phyloP scores from a whole-genome alignment of 2,329 filamentous ascomycete genomes.

The Diplocarpon mali region DNA sequence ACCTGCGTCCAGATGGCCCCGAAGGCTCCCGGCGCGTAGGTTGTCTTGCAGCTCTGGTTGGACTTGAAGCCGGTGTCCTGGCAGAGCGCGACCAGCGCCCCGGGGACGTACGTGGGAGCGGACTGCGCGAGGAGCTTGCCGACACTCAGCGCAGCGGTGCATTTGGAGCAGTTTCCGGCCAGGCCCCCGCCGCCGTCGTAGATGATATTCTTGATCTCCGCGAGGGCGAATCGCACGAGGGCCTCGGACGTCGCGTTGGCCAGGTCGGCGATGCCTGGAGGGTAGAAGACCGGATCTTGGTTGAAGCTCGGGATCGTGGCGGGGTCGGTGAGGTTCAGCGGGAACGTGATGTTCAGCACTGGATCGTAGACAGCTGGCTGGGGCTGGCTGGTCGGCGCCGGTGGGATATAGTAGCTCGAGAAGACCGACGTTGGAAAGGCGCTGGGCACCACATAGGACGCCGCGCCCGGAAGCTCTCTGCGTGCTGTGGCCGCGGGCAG shows the following conservation, averaged over 20 bases:
- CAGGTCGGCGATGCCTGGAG: slow-evolving; percentile 30
- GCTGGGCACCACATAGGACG: slow-evolving; percentile 32
- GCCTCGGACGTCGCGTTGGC: no score
- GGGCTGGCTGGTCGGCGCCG: slow-evolving; percentile 36
- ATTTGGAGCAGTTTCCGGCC: slow-evolving; percentile 39
- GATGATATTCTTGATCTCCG: slow-evolving; percentile 36
- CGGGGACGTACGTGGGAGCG: slow-evolving; percentile 37
- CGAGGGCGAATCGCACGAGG: slow-evolving; percentile 34
- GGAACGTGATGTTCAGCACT: slow-evolving; percentile 42
- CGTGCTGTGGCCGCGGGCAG: background rate
- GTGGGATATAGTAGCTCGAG: slow-evolving; percentile 37
- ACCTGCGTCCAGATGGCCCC: slow-evolving; percentile 48
- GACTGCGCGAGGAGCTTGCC: slow-evolving; percentile 39
- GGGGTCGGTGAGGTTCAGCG: slow-evolving; percentile 42
- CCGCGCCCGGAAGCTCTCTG: slow-evolving; percentile 25
- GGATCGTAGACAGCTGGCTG: slow-evolving; percentile 43
- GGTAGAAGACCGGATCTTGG: slow-evolving; percentile 39
- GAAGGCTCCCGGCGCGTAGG: slow-evolving; percentile 36
- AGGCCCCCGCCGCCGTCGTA: slow-evolving; percentile 28
- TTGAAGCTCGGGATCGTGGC: slow-evolving; percentile 37
- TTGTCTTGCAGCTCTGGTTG: slow-evolving; percentile 35
- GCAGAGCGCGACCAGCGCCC: slow-evolving; percentile 40
- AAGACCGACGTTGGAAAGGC: slow-evolving; percentile 41
- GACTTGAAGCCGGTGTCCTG: slow-evolving; percentile 35
- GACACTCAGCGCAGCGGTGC: slow-evolving; percentile 38